Evolutionary conservation across 164 flowering plant species (phyloP), one percentile per base, ranked within the genome.

Genomic region (Kingdonia uniflora): DNA sequence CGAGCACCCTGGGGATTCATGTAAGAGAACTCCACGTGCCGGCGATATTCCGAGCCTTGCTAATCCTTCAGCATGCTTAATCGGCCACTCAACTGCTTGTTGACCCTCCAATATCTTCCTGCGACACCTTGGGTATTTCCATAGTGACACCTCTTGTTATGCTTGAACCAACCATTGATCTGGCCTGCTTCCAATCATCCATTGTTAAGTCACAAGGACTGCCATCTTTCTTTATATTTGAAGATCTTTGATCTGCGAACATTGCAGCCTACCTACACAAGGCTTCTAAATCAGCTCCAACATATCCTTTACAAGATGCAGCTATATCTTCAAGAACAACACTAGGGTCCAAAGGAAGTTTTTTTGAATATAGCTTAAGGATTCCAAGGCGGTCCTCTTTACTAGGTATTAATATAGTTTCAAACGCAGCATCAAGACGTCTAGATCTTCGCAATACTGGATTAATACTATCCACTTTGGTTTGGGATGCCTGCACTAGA

Each of bases 1-100:
- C 44, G 95, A 88, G 82, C 99, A 92, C 35, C 99, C 99, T 19
- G 99, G 99, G 49, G 99, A 97, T 46, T 95, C 99, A 76, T 92
- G 92, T 43, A 92, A 74, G 65, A 92, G 97, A 60, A 89, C 71
- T 38, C 97, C 97, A 49, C 86, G 89, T 16, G 74, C 45, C 48
- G 95, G 91, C 24, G 85, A 71, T 74, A 86, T 67, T 7, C 95
- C 95, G 55, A 88, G 54, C 74, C 87, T 81, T 44, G 76, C 42
- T 75, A 84, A 84, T 40, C 83, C 78, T 49, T 51, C 72, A 54
- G 95, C 63, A 71, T 88, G 83, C 72, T 82, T 88, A 25, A 88
- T 80, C 25, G 99, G 99, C 99, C 99, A 92, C 68, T 92, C 99
- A 62, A 92, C 95, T 40, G 84, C 95, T 74, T 80, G 89, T 64